A percentile compares a stretch with the other conserved stretches of the same genome.
Evolutionary conservation across 2,329 filamentous ascomycete genomes (phyloP).

Genomic region (Beauveria rudraprayagi): DNA sequence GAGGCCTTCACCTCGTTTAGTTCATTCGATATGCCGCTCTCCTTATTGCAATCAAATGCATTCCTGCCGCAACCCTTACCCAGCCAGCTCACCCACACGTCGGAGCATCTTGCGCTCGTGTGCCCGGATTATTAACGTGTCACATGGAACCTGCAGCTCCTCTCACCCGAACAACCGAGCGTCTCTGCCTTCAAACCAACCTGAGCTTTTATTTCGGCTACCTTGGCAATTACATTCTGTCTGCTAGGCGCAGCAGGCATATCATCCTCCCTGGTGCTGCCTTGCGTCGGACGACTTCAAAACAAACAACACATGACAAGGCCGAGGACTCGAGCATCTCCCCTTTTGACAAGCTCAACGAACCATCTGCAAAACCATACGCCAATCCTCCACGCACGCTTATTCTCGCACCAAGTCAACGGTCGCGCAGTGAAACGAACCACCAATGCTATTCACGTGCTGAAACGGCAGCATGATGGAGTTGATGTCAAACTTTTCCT

Average conservation of each 20-base stretch:
- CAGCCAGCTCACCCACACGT: background rate
- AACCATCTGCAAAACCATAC: background rate
- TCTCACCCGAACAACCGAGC: background rate
- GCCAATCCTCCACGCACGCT: background rate
- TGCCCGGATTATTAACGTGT: constrained; percentile 10
- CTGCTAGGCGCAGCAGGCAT: too few species aligned
- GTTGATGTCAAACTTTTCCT: constrained; percentile 13
- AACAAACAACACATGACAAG: too few species aligned
- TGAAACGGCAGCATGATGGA: constrained; percentile 19
- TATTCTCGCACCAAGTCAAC: constrained; percentile 12
- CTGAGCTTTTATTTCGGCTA: background rate
- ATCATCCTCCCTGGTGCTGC: too few species aligned
- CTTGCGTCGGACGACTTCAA: too few species aligned
- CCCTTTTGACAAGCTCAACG: background rate
- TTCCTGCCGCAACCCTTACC: background rate
- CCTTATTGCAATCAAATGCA: background rate
- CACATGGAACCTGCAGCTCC: background rate
- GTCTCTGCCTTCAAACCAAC: background rate
- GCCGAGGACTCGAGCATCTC: too few species aligned
- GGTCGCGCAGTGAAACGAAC: constrained; percentile 25
- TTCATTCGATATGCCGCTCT: background rate
- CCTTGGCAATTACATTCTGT: background rate
- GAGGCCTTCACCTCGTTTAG: background rate
- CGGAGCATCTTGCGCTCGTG: background rate
- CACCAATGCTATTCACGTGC: constrained; percentile 25